Conservation (phyloP, 148 eudicot species). For the Nyssa sinensis region DNA sequence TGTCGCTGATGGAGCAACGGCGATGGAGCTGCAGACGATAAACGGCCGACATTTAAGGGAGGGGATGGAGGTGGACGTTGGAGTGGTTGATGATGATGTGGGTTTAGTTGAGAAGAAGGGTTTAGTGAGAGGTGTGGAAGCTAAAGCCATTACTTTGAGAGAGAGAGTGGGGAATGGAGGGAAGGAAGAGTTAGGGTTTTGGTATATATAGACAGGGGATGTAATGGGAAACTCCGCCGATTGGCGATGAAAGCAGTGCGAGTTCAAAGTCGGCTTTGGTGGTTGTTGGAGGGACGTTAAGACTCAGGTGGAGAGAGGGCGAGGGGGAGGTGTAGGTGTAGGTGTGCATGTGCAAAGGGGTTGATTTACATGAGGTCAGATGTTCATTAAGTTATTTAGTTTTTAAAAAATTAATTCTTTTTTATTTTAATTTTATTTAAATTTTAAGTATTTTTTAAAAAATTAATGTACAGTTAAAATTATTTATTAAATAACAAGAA, state of each 20-base stretch:
- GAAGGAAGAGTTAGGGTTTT: neutral
- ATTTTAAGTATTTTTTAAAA: too few species aligned
- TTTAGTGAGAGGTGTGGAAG: slow-evolving; percentile 51
- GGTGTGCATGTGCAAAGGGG: too few species aligned
- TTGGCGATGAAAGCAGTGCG: slow-evolving; percentile 25
- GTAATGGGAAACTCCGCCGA: slow-evolving; percentile 31
- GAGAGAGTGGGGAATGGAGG: neutral
- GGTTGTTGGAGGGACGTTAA: slow-evolving; percentile 12
- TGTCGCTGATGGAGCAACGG: slow-evolving; percentile 26
- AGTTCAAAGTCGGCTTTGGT: neutral
- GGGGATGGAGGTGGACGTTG: slow-evolving; percentile 28
- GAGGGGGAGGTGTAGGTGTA: neutral
- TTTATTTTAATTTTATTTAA: too few species aligned
- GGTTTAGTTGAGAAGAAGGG: slow-evolving; percentile 57
- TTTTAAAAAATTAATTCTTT: too few species aligned
- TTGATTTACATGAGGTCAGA: too few species aligned
- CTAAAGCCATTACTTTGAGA: slow-evolving; percentile 35
- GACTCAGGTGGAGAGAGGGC: neutral
- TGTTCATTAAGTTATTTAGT: too few species aligned
- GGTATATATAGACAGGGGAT: neutral
- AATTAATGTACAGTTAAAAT: too few species aligned
- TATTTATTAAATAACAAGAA: too few species aligned
- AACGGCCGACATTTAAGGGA: slow-evolving; percentile 30
- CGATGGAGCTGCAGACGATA: slow-evolving; percentile 31
- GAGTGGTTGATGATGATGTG: slow-evolving; percentile 22